Evolutionary conservation across 805 yeast species (phyloP).

Genomic region (Helenozyma rhizophorensis): DNA sequence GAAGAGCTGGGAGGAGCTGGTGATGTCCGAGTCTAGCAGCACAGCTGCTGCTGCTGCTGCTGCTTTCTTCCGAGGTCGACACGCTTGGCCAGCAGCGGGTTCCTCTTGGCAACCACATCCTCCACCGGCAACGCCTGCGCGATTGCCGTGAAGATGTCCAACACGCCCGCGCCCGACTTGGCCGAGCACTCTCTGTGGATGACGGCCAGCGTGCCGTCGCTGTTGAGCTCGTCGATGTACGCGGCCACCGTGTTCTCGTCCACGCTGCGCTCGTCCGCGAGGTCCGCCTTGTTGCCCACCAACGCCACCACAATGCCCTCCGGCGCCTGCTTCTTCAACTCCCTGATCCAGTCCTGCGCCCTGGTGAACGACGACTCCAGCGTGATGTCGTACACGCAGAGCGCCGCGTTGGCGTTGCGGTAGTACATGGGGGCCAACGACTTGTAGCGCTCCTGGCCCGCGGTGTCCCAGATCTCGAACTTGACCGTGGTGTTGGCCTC

Average conservation of each 20-base stretch:
- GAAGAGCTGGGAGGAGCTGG: too few species aligned
- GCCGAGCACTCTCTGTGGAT: slow-evolving; percentile 41
- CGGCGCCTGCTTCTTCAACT: slow-evolving; percentile 91
- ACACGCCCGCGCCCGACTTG: slow-evolving; percentile 40
- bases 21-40: too few species aligned
- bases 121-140: slow-evolving; percentile 42
- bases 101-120: slow-evolving; percentile 21
- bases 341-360: slow-evolving; percentile 98
- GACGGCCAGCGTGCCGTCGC: slow-evolving; percentile 24
- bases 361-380: slow-evolving; percentile 92
- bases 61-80: slow-evolving; percentile 15
- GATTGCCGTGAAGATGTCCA: slow-evolving; percentile 35
- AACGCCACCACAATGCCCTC: slow-evolving; percentile 88
- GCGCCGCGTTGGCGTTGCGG: slow-evolving; percentile 94
- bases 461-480: slow-evolving; percentile 95
- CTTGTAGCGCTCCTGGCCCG: slow-evolving; percentile 97
- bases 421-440: slow-evolving; percentile 96
- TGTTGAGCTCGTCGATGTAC: slow-evolving; percentile 36
- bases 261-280: slow-evolving; percentile 54
- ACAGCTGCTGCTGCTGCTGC: slow-evolving; percentile 12
- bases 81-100: slow-evolving; percentile 7
- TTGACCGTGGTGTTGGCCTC: slow-evolving; percentile 72
- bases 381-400: slow-evolving; percentile 93
- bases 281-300: slow-evolving; percentile 89
- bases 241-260: slow-evolving; percentile 42